Evolutionary conservation across 1,139 yeast genomes (phyloP).

Genomic region (Blastobotrys petasosporus): DNA sequence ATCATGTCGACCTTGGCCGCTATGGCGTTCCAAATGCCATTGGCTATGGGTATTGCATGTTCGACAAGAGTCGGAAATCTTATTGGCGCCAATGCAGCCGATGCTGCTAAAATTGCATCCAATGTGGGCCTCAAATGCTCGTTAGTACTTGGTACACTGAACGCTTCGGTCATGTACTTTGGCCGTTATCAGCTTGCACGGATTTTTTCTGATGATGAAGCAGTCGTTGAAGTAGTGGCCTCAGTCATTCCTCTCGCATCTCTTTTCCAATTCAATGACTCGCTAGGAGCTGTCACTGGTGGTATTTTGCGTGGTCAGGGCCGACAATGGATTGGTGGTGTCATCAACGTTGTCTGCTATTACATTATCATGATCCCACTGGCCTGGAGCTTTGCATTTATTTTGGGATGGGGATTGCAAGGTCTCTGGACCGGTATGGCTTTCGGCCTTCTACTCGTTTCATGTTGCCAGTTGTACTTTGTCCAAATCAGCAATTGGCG

Average conservation of each 20-base stretch:
- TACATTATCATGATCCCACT: conserved; percentile 68
- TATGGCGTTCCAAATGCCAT: conserved; percentile 77
- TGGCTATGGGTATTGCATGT: conserved; percentile 81
- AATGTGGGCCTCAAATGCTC: conserved; percentile 56
- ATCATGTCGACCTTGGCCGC: conserved; percentile 79
- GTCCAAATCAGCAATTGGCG: conserved; percentile 13
- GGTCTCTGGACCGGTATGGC: conserved; percentile 88
- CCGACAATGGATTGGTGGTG: conserved; percentile 76
- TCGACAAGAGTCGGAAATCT: conserved; percentile 86
- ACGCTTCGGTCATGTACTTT: conserved; percentile 47
- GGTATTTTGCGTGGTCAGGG: conserved; percentile 88
- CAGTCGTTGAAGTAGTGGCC: conserved; percentile 47
- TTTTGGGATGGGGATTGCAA: conserved; percentile 44
- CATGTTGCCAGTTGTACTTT: conserved; percentile 6
- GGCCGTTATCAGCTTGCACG: conserved; percentile 54
- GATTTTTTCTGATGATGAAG: conserved; percentile 62
- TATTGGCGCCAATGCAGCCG: conserved; percentile 69
- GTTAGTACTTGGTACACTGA: conserved; percentile 48
- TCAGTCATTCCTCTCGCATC: conserved; percentile 68
- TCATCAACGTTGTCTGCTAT: conserved; percentile 67
- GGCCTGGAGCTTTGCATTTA: conserved; percentile 59
- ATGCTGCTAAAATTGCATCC: conserved; percentile 60
- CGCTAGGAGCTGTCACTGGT: conserved; percentile 73
- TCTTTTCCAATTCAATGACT: conserved; percentile 69
- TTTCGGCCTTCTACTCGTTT: conserved; percentile 35